These are phyloP conservation scores for Tardiomyces blankii DNA, from an alignment of 1,139 yeast genomes.

Conservation along the genomic window DNA sequence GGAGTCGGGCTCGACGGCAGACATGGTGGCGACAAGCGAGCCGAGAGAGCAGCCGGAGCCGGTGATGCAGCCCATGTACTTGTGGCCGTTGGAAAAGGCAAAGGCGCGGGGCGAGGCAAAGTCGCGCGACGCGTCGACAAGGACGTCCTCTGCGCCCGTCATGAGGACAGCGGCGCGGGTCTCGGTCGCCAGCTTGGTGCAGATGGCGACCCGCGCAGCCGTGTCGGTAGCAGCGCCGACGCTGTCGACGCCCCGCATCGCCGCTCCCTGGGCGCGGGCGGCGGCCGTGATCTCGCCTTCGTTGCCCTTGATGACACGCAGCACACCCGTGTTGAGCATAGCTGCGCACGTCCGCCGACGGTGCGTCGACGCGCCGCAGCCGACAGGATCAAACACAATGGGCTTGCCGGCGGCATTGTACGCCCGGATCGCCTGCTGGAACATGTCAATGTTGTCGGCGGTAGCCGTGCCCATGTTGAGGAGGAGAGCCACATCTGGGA, in stretches of 20 bases:
- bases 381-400: slow-evolving; percentile 79
- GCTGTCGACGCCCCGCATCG: slow-evolving; percentile 47
- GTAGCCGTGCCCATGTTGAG: slow-evolving; percentile 72
- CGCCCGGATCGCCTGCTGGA: slow-evolving; percentile 41
- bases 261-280: slow-evolving; percentile 26
- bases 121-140: slow-evolving; percentile 33
- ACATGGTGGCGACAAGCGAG: slow-evolving; percentile 54
- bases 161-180: slow-evolving; percentile 55
- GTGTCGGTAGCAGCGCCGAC: slow-evolving; percentile 11
- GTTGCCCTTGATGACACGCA: slow-evolving; percentile 73
- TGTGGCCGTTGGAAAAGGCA: slow-evolving; percentile 43
- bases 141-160: slow-evolving; percentile 45
- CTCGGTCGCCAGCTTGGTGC: slow-evolving; percentile 40
- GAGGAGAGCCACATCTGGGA: slow-evolving; percentile 45
- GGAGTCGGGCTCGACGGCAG: slow-evolving; percentile 29
- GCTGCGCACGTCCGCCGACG: slow-evolving; percentile 38
- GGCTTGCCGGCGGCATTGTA: slow-evolving; percentile 52
- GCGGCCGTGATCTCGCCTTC: slow-evolving; percentile 57
- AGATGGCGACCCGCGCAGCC: slow-evolving; percentile 20
- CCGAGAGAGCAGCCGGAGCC: slow-evolving; percentile 86
- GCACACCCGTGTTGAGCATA: slow-evolving; percentile 46
- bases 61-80: slow-evolving; percentile 57
- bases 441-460: slow-evolving; percentile 31
- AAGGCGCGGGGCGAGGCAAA: slow-evolving; percentile 10
- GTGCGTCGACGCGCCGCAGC: slow-evolving; percentile 65